These are phyloP conservation scores for Penicillium paradoxum DNA, from an alignment of 495 filamentous ascomycete species.

Conservation along the genomic window DNA sequence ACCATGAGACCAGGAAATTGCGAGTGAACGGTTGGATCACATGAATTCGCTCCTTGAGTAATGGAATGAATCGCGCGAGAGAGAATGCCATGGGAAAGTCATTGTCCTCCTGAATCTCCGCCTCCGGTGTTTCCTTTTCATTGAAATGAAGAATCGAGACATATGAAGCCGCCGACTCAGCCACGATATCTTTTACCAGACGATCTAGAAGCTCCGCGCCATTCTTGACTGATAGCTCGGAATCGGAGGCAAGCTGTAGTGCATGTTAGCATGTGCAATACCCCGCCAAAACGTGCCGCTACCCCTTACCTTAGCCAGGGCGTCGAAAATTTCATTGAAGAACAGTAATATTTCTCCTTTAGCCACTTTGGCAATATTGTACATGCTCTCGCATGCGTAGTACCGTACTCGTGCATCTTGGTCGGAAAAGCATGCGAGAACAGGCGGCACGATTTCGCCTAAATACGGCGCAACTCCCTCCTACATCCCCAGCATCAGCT, in stretches of 20 bases:
- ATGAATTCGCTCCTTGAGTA: conserved; percentile 87
- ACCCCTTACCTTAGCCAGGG: conserved; percentile 77
- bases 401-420: conserved; percentile 98
- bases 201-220: conserved; percentile 95
- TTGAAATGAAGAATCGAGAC: conserved; percentile 72
- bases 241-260: conserved; percentile 82
- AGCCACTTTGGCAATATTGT: conserved; percentile 98
- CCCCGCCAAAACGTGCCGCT: background rate
- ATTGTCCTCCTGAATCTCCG: conserved; percentile 43
- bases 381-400: conserved; percentile 99
- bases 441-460: conserved; percentile 88
- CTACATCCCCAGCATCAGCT: conserved; percentile 34
- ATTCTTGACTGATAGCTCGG: conserved; percentile 96
- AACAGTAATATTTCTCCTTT: conserved; percentile 95
- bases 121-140: conserved; percentile 43
- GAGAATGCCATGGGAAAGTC: conserved; percentile 87
- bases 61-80: conserved; percentile 81
- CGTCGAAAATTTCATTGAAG: conserved; percentile 98
- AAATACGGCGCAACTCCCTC: conserved; percentile 90
- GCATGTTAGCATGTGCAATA: conserved; percentile 5
- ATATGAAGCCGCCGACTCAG: conserved; percentile 93
- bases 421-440: conserved; percentile 97
- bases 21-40: conserved; percentile 92
- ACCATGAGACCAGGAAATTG: conserved; percentile 94
- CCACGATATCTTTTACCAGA: conserved; percentile 95